These are phyloP conservation scores for Ustilago cynodontis DNA, from an alignment of 1,284 basidiomycete species.

Conservation along the genomic window DNA sequence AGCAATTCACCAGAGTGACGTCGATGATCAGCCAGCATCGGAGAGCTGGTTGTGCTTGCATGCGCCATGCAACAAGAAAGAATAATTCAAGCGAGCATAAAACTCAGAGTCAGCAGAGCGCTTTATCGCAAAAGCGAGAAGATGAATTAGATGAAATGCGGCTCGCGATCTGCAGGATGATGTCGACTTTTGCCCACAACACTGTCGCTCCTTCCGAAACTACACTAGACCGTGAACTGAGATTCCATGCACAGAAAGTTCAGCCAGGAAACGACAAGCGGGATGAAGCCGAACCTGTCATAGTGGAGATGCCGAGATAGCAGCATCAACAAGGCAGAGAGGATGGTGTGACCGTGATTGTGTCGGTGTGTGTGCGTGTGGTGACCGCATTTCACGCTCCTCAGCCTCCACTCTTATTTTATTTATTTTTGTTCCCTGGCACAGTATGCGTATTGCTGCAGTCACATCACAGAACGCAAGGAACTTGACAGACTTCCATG, in stretches of 20 bases:
- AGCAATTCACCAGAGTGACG: slow-evolving; percentile 16
- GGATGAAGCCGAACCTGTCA: slow-evolving; percentile 1
- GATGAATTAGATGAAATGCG: slow-evolving; percentile 7
- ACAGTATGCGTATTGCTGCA: background rate
- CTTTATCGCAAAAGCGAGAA: background rate
- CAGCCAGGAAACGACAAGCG: background rate
- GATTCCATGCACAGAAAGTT: too few relatives aligned
- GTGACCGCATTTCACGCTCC: slow-evolving; percentile 16
- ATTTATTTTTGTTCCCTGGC: too few relatives aligned
- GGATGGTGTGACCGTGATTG: too few relatives aligned
- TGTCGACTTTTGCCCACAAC: background rate
- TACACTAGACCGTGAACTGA: too few relatives aligned
- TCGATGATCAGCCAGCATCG: slow-evolving; percentile 33
- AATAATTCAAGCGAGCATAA: background rate
- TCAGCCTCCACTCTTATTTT: slow-evolving; percentile 3
- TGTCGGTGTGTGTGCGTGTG: background rate
- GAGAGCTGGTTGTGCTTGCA: slow-evolving; percentile 14
- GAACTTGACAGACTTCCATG: background rate
- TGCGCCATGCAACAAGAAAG: slow-evolving; percentile 2
- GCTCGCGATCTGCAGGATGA: slow-evolving; percentile 27
- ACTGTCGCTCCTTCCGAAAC: background rate
- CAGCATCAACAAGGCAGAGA: too few relatives aligned
- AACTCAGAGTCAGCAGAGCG: background rate
- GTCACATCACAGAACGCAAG: background rate
- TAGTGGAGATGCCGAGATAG: too few relatives aligned